Conservation (phyloP, 2,329 filamentous ascomycete species). For the Aspergillus sp. region DNA sequence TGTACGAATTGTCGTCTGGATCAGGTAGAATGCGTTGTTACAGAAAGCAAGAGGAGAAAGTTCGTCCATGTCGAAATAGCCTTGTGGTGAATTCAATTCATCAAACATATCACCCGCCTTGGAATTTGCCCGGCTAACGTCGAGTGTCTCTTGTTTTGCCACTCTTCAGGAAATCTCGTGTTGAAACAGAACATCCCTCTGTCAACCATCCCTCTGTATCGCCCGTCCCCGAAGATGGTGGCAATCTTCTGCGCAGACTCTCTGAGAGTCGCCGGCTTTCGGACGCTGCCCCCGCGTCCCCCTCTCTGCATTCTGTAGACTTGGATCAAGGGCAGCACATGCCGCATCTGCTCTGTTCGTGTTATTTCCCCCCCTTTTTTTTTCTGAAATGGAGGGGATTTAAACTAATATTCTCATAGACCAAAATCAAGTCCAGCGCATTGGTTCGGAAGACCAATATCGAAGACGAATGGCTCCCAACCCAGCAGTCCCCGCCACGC, state of each 20-base stretch:
- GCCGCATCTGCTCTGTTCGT: slow-evolving; percentile 61
- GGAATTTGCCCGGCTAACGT: no score
- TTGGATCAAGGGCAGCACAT: slow-evolving; percentile 53
- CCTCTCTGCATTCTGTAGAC: slow-evolving; percentile 44
- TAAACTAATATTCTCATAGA: slow-evolving; percentile 16
- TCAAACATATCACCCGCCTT: no score
- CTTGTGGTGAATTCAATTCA: no score
- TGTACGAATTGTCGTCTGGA: slow-evolving; percentile 75
- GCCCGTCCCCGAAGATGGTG: slow-evolving; percentile 29
- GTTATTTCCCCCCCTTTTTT: neutral
- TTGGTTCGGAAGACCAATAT: slow-evolving; percentile 42
- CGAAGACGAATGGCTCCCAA: slow-evolving; percentile 42
- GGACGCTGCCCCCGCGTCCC: slow-evolving; percentile 31
- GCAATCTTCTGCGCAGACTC: slow-evolving; percentile 21
- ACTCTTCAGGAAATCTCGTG: slow-evolving; percentile 33
- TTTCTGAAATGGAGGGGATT: neutral
- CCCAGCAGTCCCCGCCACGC: slow-evolving; percentile 33
- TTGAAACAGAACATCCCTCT: slow-evolving; percentile 31
- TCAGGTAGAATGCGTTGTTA: slow-evolving; percentile 54
- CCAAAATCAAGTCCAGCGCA: slow-evolving; percentile 37
- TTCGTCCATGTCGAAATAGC: slow-evolving; percentile 18
- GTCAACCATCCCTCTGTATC: slow-evolving; percentile 25
- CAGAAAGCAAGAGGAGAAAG: slow-evolving; percentile 74
- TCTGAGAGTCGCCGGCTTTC: slow-evolving; percentile 24
- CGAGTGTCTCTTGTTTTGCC: neutral